Evolutionary conservation across 2,329 filamentous ascomycete genomes (phyloP).

Genomic region (Thelonectria olida): DNA sequence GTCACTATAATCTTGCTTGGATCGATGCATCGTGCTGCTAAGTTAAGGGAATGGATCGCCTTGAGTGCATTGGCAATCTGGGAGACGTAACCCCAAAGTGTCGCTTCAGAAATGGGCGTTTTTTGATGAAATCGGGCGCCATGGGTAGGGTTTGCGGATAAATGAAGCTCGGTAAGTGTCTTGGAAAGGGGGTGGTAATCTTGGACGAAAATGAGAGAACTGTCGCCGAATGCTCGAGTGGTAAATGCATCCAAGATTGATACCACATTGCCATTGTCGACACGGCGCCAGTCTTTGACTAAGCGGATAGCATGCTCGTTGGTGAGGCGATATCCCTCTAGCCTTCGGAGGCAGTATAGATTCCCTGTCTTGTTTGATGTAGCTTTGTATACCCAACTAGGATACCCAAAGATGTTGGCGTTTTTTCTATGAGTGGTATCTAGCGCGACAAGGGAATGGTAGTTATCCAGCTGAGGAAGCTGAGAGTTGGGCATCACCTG

Average conservation of each 20-base stretch:
- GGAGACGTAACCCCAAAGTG: conserved; percentile 91
- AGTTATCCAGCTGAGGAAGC: conserved; percentile 83
- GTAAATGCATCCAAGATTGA: conserved; percentile 93
- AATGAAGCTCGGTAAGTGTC: conserved; percentile 86
- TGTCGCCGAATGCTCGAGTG: conserved; percentile 90
- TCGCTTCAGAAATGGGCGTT: conserved; percentile 70
- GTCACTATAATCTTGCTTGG: conserved; percentile 90
- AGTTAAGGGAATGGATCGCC: conserved; percentile 80
- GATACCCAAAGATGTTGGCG: conserved; percentile 82
- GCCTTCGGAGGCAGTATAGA: conserved; percentile 84
- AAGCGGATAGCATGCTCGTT: conserved; percentile 89
- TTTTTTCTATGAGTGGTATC: conserved; percentile 85
- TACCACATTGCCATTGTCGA: conserved; percentile 84
- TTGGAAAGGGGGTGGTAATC: conserved; percentile 93
- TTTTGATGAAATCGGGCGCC: conserved; percentile 57
- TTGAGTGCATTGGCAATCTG: conserved; percentile 91
- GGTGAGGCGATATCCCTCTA: conserved; percentile 89
- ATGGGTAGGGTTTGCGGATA: conserved; percentile 53
- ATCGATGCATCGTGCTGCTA: conserved; percentile 88
- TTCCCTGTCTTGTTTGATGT: conserved; percentile 88
- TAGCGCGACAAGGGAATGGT: conserved; percentile 90
- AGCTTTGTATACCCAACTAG: conserved; percentile 96
- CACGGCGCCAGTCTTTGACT: conserved; percentile 88
- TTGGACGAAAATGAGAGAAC: conserved; percentile 91
- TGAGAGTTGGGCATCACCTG: conserved; percentile 84